phyloP scores from a whole-genome alignment of 352 stramenopile species.

The Phytophthora fragariaefolia region DNA sequence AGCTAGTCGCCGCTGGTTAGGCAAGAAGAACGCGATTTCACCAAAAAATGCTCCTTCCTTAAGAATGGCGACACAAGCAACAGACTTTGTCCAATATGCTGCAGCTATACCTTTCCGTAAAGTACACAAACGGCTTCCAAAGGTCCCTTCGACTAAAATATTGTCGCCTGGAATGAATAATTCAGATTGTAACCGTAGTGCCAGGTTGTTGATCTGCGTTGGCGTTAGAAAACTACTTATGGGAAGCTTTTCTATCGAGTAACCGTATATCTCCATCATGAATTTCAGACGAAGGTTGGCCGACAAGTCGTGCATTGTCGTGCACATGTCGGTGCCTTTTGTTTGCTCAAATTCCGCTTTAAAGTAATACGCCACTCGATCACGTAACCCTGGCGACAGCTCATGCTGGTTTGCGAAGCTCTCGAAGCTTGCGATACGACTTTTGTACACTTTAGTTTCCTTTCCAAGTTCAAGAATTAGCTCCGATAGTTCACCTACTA shows the following conservation, averaged over 20 bases:
- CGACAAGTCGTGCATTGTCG: constrained; percentile 63
- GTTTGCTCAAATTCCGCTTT: constrained; percentile 61
- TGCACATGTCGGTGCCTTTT: constrained; percentile 60
- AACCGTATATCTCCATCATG: constrained; percentile 67
- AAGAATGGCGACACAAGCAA: constrained; percentile 11
- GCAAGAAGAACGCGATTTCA: constrained; percentile 70
- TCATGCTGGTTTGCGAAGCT: constrained; percentile 68
- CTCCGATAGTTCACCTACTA: constrained; percentile 74
- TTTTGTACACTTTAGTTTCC: constrained; percentile 65
- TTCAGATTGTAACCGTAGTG: constrained; percentile 54
- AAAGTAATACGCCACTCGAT: constrained; percentile 60
- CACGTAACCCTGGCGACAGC: constrained; percentile 50
- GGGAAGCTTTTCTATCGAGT: constrained; percentile 45
- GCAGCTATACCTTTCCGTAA: constrained; percentile 57
- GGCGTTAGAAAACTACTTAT: constrained; percentile 53
- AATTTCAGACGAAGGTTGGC: constrained; percentile 63
- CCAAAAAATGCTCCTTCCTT: constrained; percentile 44
- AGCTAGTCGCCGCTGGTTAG: constrained; percentile 55
- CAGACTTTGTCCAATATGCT: constrained; percentile 38
- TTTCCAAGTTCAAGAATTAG: constrained; percentile 74
- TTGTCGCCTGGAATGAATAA: constrained; percentile 39
- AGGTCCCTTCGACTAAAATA: constrained; percentile 33
- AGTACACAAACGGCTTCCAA: constrained; percentile 58
- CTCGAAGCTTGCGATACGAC: constrained; percentile 64
- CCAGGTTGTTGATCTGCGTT: constrained; percentile 54